phyloP scores from a whole-genome alignment of 257 asterid genomes.

The Primulina eburnea region DNA sequence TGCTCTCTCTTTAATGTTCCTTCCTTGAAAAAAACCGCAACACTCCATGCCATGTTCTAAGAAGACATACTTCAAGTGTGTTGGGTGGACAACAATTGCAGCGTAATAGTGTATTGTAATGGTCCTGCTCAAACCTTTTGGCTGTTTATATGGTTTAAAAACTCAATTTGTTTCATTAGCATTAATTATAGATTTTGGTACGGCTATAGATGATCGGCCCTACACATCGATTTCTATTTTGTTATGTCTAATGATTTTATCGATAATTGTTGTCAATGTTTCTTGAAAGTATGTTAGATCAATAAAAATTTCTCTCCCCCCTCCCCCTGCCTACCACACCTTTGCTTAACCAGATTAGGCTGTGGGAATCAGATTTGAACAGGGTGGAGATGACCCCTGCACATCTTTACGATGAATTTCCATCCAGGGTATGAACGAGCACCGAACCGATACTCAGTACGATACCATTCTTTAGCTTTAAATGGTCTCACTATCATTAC shows the following conservation, averaged over 20 bases:
- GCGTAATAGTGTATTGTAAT: too few species aligned
- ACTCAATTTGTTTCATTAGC: too few species aligned
- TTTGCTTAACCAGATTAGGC: constrained; percentile 54
- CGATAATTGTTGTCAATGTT: not conserved
- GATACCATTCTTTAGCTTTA: not conserved
- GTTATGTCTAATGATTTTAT: not conserved
- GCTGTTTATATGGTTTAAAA: too few species aligned
- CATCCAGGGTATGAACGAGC: constrained; percentile 57
- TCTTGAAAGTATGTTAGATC: too few species aligned
- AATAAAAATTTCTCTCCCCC: not conserved
- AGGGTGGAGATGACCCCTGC: constrained; percentile 79
- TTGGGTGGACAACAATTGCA: too few species aligned
- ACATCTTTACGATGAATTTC: constrained; percentile 72
- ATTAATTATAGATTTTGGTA: too few species aligned
- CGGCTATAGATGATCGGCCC: too few species aligned
- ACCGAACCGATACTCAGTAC: not conserved
- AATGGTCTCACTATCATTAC: not conserved
- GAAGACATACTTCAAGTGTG: not conserved
- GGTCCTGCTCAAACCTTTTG: too few species aligned
- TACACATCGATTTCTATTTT: not conserved
- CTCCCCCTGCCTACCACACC: not conserved
- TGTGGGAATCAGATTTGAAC: constrained; percentile 95
- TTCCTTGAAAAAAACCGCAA: not conserved
- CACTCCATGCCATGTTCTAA: too few species aligned
- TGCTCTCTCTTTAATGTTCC: not conserved